These are phyloP conservation scores for Corrigiola litoralis DNA, from an alignment of 179 eudicot species.

Conservation along the genomic window DNA sequence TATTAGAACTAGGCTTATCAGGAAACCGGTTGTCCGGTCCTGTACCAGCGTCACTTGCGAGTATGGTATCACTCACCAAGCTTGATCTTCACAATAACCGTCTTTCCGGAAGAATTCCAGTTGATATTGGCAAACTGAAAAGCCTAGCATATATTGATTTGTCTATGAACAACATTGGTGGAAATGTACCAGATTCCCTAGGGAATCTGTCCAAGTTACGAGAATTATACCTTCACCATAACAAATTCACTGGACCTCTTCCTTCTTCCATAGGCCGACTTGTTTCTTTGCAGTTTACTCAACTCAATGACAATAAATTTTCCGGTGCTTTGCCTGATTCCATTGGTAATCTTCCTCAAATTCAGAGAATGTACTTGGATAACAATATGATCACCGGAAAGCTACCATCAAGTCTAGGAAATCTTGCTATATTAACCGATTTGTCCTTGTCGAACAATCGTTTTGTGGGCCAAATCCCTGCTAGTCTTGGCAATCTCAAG, in stretches of 20 bases:
- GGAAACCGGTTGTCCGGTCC: constrained; percentile 38
- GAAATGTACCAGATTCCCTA: constrained; percentile 48
- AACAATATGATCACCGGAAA: constrained; percentile 55
- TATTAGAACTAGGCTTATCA: constrained; percentile 27
- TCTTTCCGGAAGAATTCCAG: constrained; percentile 47
- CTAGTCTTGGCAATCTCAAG: constrained; percentile 48
- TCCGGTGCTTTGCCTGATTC: constrained; percentile 54
- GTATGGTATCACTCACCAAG: constrained; percentile 29
- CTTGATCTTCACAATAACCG: constrained; percentile 57
- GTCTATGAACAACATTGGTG: constrained; percentile 49
- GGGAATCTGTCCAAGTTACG: constrained; percentile 42
- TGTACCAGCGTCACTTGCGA: constrained; percentile 46
- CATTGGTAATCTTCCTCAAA: constrained; percentile 42
- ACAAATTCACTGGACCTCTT: constrained; percentile 43
- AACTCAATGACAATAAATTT: constrained; percentile 41
- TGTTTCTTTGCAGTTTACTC: constrained; percentile 37
- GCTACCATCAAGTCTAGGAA: constrained; percentile 60
- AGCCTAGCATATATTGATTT: constrained; percentile 40
- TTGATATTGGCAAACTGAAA: constrained; percentile 43
- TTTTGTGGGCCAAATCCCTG: constrained; percentile 54
- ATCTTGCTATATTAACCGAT: constrained; percentile 41
- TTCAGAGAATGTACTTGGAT: constrained; percentile 47
- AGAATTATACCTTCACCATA: constrained; percentile 39
- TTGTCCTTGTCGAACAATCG: constrained; percentile 49
- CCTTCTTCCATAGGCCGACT: constrained; percentile 52